Base-by-base conservation (phyloP, 768 basidiomycete genomes). In the Kwoniella dejecticola region DNA sequence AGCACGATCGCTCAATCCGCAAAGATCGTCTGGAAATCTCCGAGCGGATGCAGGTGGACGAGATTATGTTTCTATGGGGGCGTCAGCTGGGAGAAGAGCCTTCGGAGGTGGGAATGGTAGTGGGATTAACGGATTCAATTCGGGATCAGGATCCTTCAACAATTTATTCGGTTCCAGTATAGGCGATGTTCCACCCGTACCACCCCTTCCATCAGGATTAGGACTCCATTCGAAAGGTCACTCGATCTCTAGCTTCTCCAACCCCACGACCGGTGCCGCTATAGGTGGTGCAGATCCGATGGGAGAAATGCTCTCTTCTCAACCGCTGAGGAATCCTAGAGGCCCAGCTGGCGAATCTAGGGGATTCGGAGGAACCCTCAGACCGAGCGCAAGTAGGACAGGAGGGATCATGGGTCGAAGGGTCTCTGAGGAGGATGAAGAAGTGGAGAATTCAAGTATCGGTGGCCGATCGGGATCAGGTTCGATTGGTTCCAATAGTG, bases 21-120 rank as follows among this genome's bases (percentile, higher is more conserved):
- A 79, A 58, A 66, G 78, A 38, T 77, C 76, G 6, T 77, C 71
- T 11, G 75, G 76, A n/a, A 80, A 80, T 57, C 65, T 80, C 5
- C 63, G 79, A 31, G 60, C 60, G 2, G 58, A 58, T 19, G 53
- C 38, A 17, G 56, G 52, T 33, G 60, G 49, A 1, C 2, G 53
- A 42, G 60, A 61, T 17, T 79, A 75, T 55, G 77, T 70, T 1
- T 71, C 63, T 2, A 69, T 76, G 62, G 69, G 72, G 29, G 75
- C 72, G 8, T 61, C 68, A 11, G 62, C 36, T 24, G 70, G 71
- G 24, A 53, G 74, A 10, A 46, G 66, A 36, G 47, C 63, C 12
- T 65, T 65, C 41, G 76, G 74, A 2, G 41, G 48, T 2, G 53
- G 49, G 23, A 52, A 57, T 19, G 50, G 52, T 12, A 42, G 24